A percentile compares a stretch with the other conserved stretches of the same genome.
Evolutionary conservation across 257 asterid species (phyloP).

Genomic region (Sherardia arvensis): DNA sequence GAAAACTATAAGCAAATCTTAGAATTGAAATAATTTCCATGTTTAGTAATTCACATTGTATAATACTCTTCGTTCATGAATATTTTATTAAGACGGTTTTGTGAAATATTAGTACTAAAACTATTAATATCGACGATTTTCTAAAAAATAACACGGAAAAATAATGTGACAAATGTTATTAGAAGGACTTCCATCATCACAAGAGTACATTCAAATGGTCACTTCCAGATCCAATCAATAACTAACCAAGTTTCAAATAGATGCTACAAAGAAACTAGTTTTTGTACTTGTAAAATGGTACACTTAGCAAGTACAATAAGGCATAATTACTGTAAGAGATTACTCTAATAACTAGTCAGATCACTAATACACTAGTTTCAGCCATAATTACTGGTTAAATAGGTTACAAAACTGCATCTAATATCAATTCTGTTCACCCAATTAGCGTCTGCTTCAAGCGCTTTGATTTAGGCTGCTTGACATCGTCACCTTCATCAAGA

Average conservation of each 20-base stretch:
- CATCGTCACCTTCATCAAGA: conserved; percentile 31
- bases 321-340: too few relatives aligned
- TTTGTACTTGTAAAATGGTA: neutral
- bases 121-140: too few relatives aligned
- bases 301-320: neutral
- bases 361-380: neutral
- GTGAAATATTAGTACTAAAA: too few relatives aligned
- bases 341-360: neutral
- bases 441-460: conserved; percentile 50
- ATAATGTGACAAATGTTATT: neutral
- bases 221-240: neutral
- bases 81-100: too few relatives aligned
- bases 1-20: too few relatives aligned
- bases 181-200: neutral
- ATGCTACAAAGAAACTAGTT: too few relatives aligned
- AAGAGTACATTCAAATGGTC: too few relatives aligned
- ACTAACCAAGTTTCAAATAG: neutral
- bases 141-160: too few relatives aligned
- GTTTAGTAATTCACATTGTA: too few relatives aligned
- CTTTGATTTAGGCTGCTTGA: conserved; percentile 32
- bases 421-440: conserved; percentile 3
- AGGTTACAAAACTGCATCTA: neutral
- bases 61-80: too few relatives aligned
- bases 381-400: neutral
- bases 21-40: too few relatives aligned